Base-by-base conservation (phyloP, 2,329 filamentous ascomycete genomes). In the Metarhizium guizhouense region DNA sequence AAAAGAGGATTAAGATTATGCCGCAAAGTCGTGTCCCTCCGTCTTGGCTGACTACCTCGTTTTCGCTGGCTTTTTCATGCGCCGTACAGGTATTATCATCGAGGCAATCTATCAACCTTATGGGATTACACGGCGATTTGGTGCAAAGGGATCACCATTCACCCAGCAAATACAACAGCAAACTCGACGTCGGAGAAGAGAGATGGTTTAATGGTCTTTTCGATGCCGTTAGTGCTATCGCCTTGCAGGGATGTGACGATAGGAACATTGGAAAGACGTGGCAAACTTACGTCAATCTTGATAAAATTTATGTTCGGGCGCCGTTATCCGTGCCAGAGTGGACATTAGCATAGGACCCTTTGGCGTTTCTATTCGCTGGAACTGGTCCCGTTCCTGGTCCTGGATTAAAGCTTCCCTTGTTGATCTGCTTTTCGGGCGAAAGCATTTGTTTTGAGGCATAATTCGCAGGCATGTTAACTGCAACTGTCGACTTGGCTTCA, bases 401-500 rank as follows among this genome's bases (percentile, higher is more conserved):
- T 48, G 25, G 45, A 14, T 34, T 34, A 7, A 11, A 34, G 25
- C 3, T 13, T 4, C 32, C n/a, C 20, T 10, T 29, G 4, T 36
- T 47, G 3, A 16, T 42, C 38, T 56, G 57, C 50, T 59, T 49
- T 18, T 52, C 59, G 25, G 25, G 25, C 42, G 58, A 60, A 13
- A 58, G 51, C 6, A 48, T 53, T 49, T 61, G 59, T 30, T 60
- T 62, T 52, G 68, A 63, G 38, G 63, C 70, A 58, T 76, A 76
- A 38, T 68, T 70, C 11, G 72, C 71, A 0, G 76, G 76, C 58
- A 75, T 69, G 56, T 80, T 80, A 50, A 73, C 71, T 47, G 72
- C 65, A n/a, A 80, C 73, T 0, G 73, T 76, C 42, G 72, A 67
- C 56, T 76, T 75, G 53, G 78, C 78, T 10, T 69, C 66, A 30